These are phyloP conservation scores for Pyropia haitanensis DNA, from an alignment of 23 red algal genomes.

Conservation along the genomic window DNA sequence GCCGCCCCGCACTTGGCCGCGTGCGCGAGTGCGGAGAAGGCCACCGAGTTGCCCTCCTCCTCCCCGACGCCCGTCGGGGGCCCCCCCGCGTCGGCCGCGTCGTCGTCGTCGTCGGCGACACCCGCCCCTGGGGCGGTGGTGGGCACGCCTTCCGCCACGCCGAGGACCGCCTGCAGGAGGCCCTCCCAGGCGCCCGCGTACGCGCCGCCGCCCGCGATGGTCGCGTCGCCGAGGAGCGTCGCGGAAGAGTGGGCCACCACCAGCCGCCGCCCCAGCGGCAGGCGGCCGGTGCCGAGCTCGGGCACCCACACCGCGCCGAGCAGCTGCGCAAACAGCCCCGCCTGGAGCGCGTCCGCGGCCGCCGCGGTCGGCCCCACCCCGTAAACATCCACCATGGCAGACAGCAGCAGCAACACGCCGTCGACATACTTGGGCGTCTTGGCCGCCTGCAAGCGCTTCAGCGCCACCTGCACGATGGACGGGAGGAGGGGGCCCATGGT, in stretches of 20 bases:
- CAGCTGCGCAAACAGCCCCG: slow-evolving; percentile 50
- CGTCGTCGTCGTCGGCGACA: too few species aligned
- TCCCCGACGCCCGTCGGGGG: not conserved
- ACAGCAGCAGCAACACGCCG: slow-evolving; percentile 55
- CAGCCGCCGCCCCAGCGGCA: too few species aligned
- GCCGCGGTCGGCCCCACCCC: slow-evolving; percentile 34
- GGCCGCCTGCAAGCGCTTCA: slow-evolving; percentile 67
- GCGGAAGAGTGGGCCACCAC: too few species aligned
- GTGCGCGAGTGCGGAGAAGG: slow-evolving; percentile 2
- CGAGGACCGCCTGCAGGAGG: too few species aligned
- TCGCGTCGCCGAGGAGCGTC: too few species aligned
- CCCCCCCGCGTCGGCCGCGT: too few species aligned
- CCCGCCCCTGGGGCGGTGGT: too few species aligned
- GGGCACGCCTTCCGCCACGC: too few species aligned
- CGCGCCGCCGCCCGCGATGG: too few species aligned
- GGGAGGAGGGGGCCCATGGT: slow-evolving; percentile 15
- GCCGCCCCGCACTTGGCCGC: not conserved
- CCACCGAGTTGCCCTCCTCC: not conserved
- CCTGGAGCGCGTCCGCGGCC: slow-evolving; percentile 52
- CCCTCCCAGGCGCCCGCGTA: too few species aligned
- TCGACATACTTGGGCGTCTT: slow-evolving; percentile 63
- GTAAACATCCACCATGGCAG: slow-evolving; percentile 50
- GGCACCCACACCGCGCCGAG: slow-evolving; percentile 74
- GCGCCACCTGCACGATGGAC: slow-evolving; percentile 61
- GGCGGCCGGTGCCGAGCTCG: slow-evolving; percentile 13